phyloP scores from a whole-genome alignment of 2,329 filamentous ascomycete species.

The Sclerotinia nivalis region DNA sequence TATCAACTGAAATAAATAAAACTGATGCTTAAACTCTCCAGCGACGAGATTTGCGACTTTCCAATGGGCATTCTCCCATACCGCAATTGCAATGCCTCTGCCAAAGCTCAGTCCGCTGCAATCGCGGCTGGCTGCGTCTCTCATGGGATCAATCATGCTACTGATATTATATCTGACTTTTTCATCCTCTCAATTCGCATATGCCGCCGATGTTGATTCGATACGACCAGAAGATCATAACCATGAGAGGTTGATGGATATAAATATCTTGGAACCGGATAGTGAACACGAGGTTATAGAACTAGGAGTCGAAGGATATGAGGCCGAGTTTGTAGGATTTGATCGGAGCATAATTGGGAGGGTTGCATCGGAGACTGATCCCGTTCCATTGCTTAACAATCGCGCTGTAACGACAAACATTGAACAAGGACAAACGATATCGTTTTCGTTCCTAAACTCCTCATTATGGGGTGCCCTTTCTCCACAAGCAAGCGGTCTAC shows the following conservation, averaged over 20 bases:
- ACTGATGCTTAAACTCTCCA: conserved; percentile 1
- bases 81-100: conserved; percentile 37
- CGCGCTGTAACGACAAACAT: conserved; percentile 60
- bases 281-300: conserved; percentile 40
- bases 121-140: conserved; percentile 69
- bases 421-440: conserved; percentile 59
- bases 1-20: neutral
- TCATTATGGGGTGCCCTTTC: conserved; percentile 52
- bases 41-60: conserved; percentile 1
- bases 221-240: conserved; percentile 49
- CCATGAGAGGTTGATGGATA: conserved; percentile 47
- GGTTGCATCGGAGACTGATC: conserved; percentile 50
- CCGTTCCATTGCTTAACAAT: conserved; percentile 64
- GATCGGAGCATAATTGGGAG: conserved; percentile 65
- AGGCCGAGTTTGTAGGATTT: conserved; percentile 61
- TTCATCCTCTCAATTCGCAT: conserved; percentile 59
- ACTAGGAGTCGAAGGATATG: conserved; percentile 49
- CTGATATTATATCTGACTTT: conserved; percentile 62
- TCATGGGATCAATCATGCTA: conserved; percentile 60
- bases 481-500: conserved; percentile 42
- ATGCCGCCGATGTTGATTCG: conserved; percentile 58
- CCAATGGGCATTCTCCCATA: conserved; percentile 21
- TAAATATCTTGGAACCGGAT: conserved; percentile 39
- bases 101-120: conserved; percentile 65
- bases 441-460: conserved; percentile 63